Evolutionary conservation across 164 flowering plant species (phyloP), one percentile per base, ranked within the genome.

Genomic region (Dillenia suffruticosa): DNA sequence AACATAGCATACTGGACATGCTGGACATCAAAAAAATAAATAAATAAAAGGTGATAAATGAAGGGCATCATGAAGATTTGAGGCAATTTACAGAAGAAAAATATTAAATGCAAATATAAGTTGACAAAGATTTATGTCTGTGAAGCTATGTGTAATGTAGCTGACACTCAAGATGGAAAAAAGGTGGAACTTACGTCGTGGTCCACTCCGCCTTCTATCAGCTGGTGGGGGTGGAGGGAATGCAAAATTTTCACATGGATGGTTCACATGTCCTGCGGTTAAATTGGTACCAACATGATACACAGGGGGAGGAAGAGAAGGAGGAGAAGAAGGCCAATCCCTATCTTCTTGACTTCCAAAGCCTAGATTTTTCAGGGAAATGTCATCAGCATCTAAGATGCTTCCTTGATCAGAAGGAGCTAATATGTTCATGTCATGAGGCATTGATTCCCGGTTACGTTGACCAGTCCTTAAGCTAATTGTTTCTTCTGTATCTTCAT

Each of bases 1-100:
- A 54, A 87, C 53, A 63, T 94, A 94, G 68, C 98, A 94, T 48
- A 94, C 97, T n/a, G 95, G 89, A 67, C 98, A 94, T 53, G 98
- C 98, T 93, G 90, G 40, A 32, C 5, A 32, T 32, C 6, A 53
- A 17, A 64, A 51, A 56, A 56, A 19, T 19, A 19, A 19, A 54
- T 3, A 51, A 62, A 26, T 61, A 59, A 9, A 47, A 65, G 15
- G 49, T 15, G 43, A 65, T 14, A 54, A 47, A 8, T 51, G 2
- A 59, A 15, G 11, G 40, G 45, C 12, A 54, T 10, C 46, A 44
- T 10, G 45, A 40, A n/a, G 8, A 17, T 10, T 3, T 5, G 13
- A 10, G 9, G 12, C 10, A 10, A 53, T 10, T 22, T 53, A n/a
- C 24, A 10, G 7, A 5, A 32, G 40, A 32, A 32, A 32, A 32